phyloP scores from a whole-genome alignment of 768 basidiomycete genomes.

The Vararia minispora region DNA sequence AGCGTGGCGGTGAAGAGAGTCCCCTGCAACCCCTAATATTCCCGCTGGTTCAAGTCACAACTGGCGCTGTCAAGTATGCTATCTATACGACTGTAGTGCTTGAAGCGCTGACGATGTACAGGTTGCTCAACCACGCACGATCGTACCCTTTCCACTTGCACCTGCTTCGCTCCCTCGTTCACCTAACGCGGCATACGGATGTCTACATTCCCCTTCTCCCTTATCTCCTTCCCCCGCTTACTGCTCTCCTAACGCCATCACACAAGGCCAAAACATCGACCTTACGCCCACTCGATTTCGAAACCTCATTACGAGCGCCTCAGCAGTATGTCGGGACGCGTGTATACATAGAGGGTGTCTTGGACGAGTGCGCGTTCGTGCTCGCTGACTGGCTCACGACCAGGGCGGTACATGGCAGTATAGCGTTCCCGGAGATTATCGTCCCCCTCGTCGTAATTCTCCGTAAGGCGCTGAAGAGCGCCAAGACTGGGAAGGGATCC shows the following conservation, averaged over 20 bases:
- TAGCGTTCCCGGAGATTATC: conserved; percentile 89
- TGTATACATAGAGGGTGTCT: conserved; percentile 70
- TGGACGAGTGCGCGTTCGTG: conserved; percentile 72
- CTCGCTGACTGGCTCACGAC: conserved; percentile 77
- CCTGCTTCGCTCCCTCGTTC: conserved; percentile 77
- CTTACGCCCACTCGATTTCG: conserved; percentile 81
- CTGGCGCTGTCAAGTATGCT: conserved; percentile 86
- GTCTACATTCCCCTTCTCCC: conserved; percentile 84
- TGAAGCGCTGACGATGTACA: conserved; percentile 20
- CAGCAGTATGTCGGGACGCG: conserved; percentile 83
- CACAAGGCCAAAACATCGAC: conserved; percentile 76
- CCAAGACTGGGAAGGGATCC: conserved; percentile 27
- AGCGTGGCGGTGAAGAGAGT: conserved; percentile 49
- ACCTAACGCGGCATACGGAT: conserved; percentile 72
- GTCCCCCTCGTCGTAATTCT: conserved; percentile 69
- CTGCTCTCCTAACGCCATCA: conserved; percentile 55
- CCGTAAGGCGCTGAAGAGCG: conserved; percentile 60
- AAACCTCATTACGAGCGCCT: conserved; percentile 77
- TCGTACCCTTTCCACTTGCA: conserved; percentile 95
- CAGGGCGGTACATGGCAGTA: conserved; percentile 60
- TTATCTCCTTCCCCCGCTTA: conserved; percentile 78
- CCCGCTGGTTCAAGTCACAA: conserved; percentile 87
- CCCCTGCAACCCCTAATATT: conserved; percentile 85
- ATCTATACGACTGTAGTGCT: conserved; percentile 1
- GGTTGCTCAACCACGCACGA: conserved; percentile 81